Evolutionary conservation across 2,329 filamentous ascomycete species (phyloP), one percentile per base, ranked within the genome.

Genomic region (Tolypocladium paradoxum): DNA sequence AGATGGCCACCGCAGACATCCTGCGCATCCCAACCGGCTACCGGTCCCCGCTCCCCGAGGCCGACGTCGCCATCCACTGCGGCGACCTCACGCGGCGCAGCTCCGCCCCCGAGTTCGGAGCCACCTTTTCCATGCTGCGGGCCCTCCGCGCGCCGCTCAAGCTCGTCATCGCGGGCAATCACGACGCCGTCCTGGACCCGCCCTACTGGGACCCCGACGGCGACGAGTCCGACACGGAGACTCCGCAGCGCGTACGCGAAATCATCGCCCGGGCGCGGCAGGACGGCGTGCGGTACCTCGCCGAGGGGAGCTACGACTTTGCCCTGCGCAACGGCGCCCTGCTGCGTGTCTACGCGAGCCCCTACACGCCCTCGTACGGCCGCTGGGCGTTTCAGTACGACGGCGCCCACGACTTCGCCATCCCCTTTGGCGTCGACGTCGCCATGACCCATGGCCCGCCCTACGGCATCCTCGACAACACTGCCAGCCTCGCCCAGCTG

Each of bases 371-470:
- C 0, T 70, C 68, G 0, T 61, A 65, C 3, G 71, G 71, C 5
- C 64, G 65, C 20, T 76, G 75, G 73, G 77, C 70, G 0, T 82
- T 79, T 53, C 75, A 78, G 53, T 82, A 79, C 59, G 43, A 63
- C 0, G 53, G 65, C 2, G 63, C 64, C 0, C 78, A 79, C 58
- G 51, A 61, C 4, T 75, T 72, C 37, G 49, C 56, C 11, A 70
- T 76, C 34, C 59, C 60, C 0, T 4, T 61, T 0, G 64, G 58
- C 0, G 64, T 70, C 1, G 75, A 83, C 56, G 53, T 82, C 0
- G 74, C 70, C 31, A 72, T 82, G 22, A 82, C 79, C 0, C 78
- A 83, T 53, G 78, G 79, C 0, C 79, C 79, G 2, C 78, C 78
- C 0, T 65, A 59, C 8, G 76, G 77, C 2, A 64, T 83, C 2